These are phyloP conservation scores for Solanum hybrid DNA, from an alignment of 305 asterid species.

Conservation along the genomic window DNA sequence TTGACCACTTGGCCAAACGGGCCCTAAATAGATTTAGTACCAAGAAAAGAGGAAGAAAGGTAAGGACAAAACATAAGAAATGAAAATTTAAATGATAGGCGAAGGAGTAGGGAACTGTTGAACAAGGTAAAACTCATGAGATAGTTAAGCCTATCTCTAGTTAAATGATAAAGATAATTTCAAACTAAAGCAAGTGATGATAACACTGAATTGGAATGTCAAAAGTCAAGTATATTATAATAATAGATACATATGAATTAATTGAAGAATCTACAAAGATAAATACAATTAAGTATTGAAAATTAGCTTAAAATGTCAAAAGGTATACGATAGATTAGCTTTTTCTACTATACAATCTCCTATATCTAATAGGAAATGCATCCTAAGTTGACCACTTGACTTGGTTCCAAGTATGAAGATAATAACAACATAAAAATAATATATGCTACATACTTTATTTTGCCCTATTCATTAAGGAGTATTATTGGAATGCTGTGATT, in stretches of 20 bases:
- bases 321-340: neutral
- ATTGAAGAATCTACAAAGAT: neutral
- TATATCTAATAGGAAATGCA: neutral
- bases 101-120: neutral
- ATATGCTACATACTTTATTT: neutral
- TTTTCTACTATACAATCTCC: neutral
- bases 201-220: neutral
- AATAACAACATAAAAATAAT: neutral
- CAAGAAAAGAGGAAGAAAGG: neutral
- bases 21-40: neutral
- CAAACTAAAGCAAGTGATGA: neutral
- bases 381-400: neutral
- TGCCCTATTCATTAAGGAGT: neutral
- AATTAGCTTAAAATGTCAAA: neutral
- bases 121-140: neutral
- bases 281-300: neutral
- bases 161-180: too few species aligned
- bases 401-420: neutral
- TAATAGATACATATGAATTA: neutral
- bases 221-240: neutral
- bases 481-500: neutral
- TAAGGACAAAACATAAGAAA: neutral
- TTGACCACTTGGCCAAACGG: neutral
- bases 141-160: neutral
- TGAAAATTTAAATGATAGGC: neutral